phyloP scores from a whole-genome alignment of 228 moss, liverwort and hornwort species.

The Sphagnum fallax region DNA sequence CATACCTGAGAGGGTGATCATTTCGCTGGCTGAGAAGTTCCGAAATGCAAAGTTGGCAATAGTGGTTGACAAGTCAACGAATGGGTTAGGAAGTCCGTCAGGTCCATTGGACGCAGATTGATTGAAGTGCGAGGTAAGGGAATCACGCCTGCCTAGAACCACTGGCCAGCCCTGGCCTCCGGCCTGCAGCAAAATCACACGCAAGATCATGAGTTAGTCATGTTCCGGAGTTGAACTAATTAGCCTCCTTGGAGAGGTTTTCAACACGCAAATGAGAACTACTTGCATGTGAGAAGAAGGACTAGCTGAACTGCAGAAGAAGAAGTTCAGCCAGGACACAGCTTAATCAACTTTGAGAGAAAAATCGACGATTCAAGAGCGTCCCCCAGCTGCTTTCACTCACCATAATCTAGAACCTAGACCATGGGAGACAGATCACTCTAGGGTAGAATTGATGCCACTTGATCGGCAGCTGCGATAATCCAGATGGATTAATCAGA shows the following conservation, averaged over 20 bases:
- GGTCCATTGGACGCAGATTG: not conserved
- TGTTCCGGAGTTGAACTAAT: not conserved
- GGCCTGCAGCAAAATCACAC: not conserved
- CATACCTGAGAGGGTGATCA: slow-evolving; percentile 19
- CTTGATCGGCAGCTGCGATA: no score
- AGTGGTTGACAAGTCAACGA: not conserved
- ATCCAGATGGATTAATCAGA: not conserved
- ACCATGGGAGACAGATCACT: no score
- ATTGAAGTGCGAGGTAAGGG: slow-evolving; percentile 7
- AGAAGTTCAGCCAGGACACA: no score
- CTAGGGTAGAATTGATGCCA: no score
- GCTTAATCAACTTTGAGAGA: not conserved
- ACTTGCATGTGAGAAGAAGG: no score
- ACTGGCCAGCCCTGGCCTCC: slow-evolving; percentile 10
- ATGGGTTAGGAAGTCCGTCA: not conserved
- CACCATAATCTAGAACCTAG: not conserved
- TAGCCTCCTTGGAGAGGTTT: not conserved
- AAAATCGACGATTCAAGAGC: not conserved
- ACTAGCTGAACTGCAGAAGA: no score
- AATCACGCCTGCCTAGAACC: slow-evolving; percentile 11
- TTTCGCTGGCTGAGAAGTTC: slow-evolving; percentile 15
- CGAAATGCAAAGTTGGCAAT: slow-evolving; percentile 4
- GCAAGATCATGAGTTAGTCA: not conserved
- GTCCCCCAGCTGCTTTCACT: not conserved
- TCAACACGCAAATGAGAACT: not conserved